A percentile compares a stretch with the other conserved stretches of the same genome.
Conservation (phyloP, 2,329 filamentous ascomycete species). For the Sarocladium strictum region DNA sequence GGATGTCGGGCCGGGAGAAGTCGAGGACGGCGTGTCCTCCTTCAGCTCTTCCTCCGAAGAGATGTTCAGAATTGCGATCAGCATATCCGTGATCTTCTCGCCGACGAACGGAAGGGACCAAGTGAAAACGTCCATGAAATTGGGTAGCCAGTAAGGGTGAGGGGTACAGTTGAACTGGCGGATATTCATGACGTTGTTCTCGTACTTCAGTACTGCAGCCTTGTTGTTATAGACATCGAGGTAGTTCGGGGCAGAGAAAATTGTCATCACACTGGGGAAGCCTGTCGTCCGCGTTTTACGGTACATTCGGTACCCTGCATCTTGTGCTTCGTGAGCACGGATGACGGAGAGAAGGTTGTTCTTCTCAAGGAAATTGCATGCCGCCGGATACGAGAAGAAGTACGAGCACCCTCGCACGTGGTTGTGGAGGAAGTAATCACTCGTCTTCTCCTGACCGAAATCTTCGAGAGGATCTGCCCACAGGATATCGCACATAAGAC, state of each 20-base stretch:
- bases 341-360: conserved; percentile 98
- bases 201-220: conserved; percentile 96
- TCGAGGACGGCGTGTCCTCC: conserved; percentile 70
- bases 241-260: conserved; percentile 98
- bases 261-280: conserved; percentile 99
- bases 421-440: conserved; percentile 96
- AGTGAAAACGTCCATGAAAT: conserved; percentile 99
- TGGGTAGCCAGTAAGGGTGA: conserved; percentile 98
- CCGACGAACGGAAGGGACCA: conserved; percentile 98
- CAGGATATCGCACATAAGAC: conserved; percentile 97
- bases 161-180: conserved; percentile 99
- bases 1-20: conserved; percentile 65
- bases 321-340: conserved; percentile 95
- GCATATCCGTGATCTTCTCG: conserved; percentile 99
- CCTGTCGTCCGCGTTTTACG: conserved; percentile 96
- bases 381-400: conserved; percentile 97
- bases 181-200: conserved; percentile 99
- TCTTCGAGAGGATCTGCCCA: conserved; percentile 98
- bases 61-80: conserved; percentile 95
- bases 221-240: conserved; percentile 99
- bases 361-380: conserved; percentile 96
- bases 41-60: conserved; percentile 99
- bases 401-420: conserved; percentile 98
- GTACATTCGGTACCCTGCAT: conserved; percentile 98
- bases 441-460: conserved; percentile 97